Evolutionary conservation across 2,329 filamentous ascomycete species (phyloP).

Genomic region (Ophiostoma sp.): DNA sequence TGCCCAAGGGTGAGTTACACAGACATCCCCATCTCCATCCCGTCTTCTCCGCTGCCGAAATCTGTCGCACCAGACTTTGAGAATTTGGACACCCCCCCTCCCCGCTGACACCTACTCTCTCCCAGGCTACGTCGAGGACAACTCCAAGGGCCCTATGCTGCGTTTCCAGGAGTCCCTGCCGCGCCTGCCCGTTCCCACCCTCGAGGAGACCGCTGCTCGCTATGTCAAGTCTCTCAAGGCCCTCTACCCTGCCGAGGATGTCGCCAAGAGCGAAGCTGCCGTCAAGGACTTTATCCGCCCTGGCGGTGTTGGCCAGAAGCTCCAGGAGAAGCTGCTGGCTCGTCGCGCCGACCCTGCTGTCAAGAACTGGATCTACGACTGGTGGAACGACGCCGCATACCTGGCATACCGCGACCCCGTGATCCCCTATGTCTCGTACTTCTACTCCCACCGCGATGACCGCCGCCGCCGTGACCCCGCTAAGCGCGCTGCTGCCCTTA

Average conservation of each 20-base stretch:
- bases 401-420: constrained; percentile 90
- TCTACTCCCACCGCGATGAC: constrained; percentile 97
- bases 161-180: constrained; percentile 84
- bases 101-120: background rate
- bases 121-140: constrained; percentile 74
- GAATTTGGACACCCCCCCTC: constrained; percentile 11
- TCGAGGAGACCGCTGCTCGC: constrained; percentile 73
- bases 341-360: constrained; percentile 70
- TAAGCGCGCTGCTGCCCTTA: constrained; percentile 87
- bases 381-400: constrained; percentile 97
- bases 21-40: background rate
- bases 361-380: constrained; percentile 94
- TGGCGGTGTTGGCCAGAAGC: constrained; percentile 72
- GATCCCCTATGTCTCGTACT: constrained; percentile 97
- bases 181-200: constrained; percentile 69
- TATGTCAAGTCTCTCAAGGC: constrained; percentile 78
- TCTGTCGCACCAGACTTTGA: background rate
- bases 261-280: constrained; percentile 69
- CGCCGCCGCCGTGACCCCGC: constrained; percentile 78
- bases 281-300: constrained; percentile 84
- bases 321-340: constrained; percentile 83
- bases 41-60: background rate
- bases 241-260: constrained; percentile 63
- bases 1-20: constrained; percentile 26
- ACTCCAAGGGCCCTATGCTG: constrained; percentile 72